These are phyloP conservation scores for Epichloe brachyelytri DNA, from an alignment of 2,329 filamentous ascomycete genomes.

Conservation along the genomic window DNA sequence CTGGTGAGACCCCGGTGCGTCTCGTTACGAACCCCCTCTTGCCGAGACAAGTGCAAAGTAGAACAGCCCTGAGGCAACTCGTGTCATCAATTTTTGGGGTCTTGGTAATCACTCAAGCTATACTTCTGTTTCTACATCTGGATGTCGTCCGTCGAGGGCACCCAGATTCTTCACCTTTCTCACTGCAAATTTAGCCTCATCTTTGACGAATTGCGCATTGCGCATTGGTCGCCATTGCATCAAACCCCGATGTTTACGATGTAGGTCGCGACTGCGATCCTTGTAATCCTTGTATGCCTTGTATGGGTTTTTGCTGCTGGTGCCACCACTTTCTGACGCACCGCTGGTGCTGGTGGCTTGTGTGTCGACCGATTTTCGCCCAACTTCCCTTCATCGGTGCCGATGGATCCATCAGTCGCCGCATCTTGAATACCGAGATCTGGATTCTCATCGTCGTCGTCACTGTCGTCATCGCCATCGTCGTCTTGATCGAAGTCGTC, in stretches of 20 bases:
- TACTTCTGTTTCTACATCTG: slow-evolving; percentile 73
- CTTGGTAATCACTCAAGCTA: slow-evolving; percentile 12
- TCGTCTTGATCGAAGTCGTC: slow-evolving; percentile 25
- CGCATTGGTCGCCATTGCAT: slow-evolving; percentile 94
- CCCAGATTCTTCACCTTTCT: slow-evolving; percentile 65
- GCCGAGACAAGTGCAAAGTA: too few relatives aligned
- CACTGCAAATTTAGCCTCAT: slow-evolving; percentile 70
- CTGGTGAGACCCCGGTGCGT: too few relatives aligned
- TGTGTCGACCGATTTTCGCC: slow-evolving; percentile 27
- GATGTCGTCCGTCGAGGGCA: slow-evolving; percentile 67
- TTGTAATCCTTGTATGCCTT: slow-evolving; percentile 50
- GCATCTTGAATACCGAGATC: slow-evolving; percentile 50
- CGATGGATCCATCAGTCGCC: slow-evolving; percentile 16
- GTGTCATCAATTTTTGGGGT: neutral
- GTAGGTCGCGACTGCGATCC: slow-evolving; percentile 57
- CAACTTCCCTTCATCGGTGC: slow-evolving; percentile 14
- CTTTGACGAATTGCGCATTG: slow-evolving; percentile 74
- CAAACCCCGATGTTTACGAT: slow-evolving; percentile 74
- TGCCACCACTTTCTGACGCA: slow-evolving; percentile 20
- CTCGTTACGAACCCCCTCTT: too few relatives aligned
- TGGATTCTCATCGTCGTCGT: slow-evolving; percentile 25
- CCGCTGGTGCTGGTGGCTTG: slow-evolving; percentile 20
- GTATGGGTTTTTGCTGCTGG: slow-evolving; percentile 39
- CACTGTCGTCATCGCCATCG: slow-evolving; percentile 17
- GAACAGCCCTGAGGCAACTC: neutral